Percentiles rank a stretch among this genome's conserved stretches.
phyloP scores from a whole-genome alignment of 371 early-diverging fungal genomes.

The Mucor plumbeus region DNA sequence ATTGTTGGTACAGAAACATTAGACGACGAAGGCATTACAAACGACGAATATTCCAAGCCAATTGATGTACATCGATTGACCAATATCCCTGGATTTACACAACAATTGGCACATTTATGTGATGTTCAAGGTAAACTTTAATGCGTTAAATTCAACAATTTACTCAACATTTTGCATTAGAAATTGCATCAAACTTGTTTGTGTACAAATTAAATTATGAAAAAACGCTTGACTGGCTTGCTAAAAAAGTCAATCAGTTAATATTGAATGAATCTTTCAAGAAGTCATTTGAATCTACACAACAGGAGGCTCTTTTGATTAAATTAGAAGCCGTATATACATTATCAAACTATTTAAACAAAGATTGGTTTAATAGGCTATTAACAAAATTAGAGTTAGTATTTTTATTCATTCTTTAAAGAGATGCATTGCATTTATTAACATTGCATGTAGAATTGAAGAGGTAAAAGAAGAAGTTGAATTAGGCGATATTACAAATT shows the following conservation, averaged over 20 bases:
- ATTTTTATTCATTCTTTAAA: not conserved
- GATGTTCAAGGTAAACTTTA: constrained; percentile 28
- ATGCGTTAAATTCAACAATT: not conserved
- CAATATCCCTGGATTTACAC: constrained; percentile 15
- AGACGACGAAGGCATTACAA: constrained; percentile 8
- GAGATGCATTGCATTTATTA: not conserved
- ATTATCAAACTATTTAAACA: constrained; percentile 29
- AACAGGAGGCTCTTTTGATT: not conserved
- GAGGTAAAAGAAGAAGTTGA: constrained; percentile 17
- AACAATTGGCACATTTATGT: constrained; percentile 31
- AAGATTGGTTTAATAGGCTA: constrained; percentile 27
- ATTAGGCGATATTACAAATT: constrained; percentile 22
- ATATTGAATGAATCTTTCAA: constrained; percentile 11
- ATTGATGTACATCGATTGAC: constrained; percentile 32
- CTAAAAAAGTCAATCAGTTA: constrained; percentile 26
- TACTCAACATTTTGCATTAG: constrained; percentile 1
- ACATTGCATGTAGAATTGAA: constrained; percentile 3
- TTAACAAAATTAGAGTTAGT: constrained; percentile 24
- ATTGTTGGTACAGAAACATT: not conserved
- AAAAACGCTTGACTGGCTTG: constrained; percentile 23
- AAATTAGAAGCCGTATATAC: constrained; percentile 32
- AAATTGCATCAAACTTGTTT: constrained; percentile 20
- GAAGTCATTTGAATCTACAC: not conserved
- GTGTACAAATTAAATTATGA: constrained; percentile 31
- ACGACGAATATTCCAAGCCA: not conserved